Percentiles rank a stretch among this genome's conserved stretches.
phyloP scores from a whole-genome alignment of 192 early-diverging fungal species.

The Gaertneriomyces semiglobifer region DNA sequence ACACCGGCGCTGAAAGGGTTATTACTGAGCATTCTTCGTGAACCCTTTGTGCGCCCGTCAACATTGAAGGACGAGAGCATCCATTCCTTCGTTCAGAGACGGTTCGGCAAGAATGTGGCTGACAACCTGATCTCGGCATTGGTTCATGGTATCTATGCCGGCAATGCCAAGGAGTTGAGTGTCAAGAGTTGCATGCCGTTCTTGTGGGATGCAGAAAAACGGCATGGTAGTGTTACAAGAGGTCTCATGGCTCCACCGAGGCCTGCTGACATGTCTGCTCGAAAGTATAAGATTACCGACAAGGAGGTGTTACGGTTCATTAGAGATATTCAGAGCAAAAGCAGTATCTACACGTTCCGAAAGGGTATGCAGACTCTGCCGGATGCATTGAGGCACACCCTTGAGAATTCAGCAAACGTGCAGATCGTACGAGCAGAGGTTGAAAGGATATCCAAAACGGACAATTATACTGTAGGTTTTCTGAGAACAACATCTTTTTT shows the following conservation, averaged over 20 bases:
- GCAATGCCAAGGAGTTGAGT: conserved; percentile 73
- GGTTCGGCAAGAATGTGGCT: conserved; percentile 72
- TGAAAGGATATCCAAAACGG: conserved; percentile 22
- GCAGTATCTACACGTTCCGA: conserved; percentile 80
- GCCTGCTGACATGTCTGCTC: conserved; percentile 5
- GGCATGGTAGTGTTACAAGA: conserved; percentile 50
- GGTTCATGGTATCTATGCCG: conserved; percentile 92
- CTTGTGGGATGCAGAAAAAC: conserved; percentile 67
- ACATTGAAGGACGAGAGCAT: conserved; percentile 77
- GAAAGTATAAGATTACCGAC: conserved; percentile 16
- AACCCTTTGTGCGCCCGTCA: conserved; percentile 44
- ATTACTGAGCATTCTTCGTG: conserved; percentile 53
- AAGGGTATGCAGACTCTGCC: conserved; percentile 73
- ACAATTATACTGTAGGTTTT: no score
- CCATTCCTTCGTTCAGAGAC: conserved; percentile 70
- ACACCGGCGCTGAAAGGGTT: conserved; percentile 54
- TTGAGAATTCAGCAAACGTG: conserved; percentile 56
- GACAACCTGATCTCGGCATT: conserved; percentile 83
- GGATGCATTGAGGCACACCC: conserved; percentile 49
- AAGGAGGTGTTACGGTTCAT: conserved; percentile 55
- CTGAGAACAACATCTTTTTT: no score
- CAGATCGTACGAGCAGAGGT: conserved; percentile 51
- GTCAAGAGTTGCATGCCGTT: conserved; percentile 69
- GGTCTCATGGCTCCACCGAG: conserved; percentile 9
- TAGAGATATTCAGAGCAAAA: conserved; percentile 46